Percentiles rank a stretch among this genome's conserved stretches.
phyloP scores from a whole-genome alignment of 129 eudicot species.

The Scalesia atractyloides region DNA sequence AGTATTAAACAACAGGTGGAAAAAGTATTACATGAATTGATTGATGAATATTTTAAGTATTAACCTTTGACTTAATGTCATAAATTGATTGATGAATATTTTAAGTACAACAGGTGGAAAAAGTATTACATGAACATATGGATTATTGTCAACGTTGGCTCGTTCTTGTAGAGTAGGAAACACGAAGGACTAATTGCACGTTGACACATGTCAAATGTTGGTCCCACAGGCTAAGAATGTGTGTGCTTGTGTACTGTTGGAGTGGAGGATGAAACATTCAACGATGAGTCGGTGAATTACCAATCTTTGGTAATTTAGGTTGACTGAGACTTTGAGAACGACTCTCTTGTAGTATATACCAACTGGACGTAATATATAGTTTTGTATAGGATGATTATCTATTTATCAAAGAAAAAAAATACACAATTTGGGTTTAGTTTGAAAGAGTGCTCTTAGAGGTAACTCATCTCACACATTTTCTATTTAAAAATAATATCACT shows the following conservation, averaged over 20 bases:
- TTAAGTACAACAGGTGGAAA: not conserved
- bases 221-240: not conserved
- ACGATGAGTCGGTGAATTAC: not conserved
- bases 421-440: too few species aligned
- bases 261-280: not conserved
- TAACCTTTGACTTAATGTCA: not conserved
- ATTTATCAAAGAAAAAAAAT: too few species aligned
- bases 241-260: not conserved
- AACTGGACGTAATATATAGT: not conserved
- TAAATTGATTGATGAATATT: not conserved
- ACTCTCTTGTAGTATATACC: not conserved
- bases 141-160: slow-evolving; percentile 12
- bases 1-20: too few species aligned
- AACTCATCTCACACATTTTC: too few species aligned
- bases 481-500: too few species aligned
- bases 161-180: slow-evolving; percentile 7
- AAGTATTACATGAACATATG: not conserved
- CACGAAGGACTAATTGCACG: not conserved
- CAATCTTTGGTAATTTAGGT: not conserved
- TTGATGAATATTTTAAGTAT: too few species aligned
- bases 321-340: slow-evolving; percentile 1
- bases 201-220: slow-evolving; percentile 19
- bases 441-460: too few species aligned
- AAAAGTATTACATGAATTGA: too few species aligned
- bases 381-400: too few species aligned